Evolutionary conservation across 1,284 basidiomycete genomes (phyloP).

Genomic region (Trichosporon coremiiforme): DNA sequence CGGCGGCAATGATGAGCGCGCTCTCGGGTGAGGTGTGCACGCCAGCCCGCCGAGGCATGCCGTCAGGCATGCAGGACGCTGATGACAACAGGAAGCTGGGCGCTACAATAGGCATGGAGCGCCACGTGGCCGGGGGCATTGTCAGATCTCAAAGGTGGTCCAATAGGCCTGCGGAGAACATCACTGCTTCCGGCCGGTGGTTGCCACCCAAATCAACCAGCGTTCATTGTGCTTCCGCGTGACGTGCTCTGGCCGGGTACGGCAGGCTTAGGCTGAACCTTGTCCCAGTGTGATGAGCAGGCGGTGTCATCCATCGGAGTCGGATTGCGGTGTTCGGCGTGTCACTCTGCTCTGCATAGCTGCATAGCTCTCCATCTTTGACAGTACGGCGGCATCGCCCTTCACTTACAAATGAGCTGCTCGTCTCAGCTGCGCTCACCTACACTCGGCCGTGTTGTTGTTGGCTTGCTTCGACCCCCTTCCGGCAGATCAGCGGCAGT

Average conservation of each 20-base stretch:
- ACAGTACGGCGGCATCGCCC: neutral
- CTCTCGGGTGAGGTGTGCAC: neutral
- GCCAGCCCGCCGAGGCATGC: neutral
- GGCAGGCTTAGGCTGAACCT: too few species aligned
- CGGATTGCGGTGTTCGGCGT: neutral
- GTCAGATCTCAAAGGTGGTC: neutral
- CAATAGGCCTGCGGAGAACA: neutral
- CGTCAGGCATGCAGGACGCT: neutral
- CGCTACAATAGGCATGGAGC: neutral
- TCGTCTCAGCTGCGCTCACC: too few species aligned
- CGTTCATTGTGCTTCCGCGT: too few species aligned
- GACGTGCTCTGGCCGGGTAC: too few species aligned
- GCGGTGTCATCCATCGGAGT: neutral
- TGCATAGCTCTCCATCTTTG: neutral
- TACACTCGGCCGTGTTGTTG: neutral
- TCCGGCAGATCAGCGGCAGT: neutral
- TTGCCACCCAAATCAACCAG: neutral
- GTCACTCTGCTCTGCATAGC: neutral
- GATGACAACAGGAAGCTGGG: neutral
- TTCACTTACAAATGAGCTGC: neutral
- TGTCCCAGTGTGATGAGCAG: too few species aligned
- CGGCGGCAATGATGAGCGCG: constrained; percentile 15
- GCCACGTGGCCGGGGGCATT: neutral
- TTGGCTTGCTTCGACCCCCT: neutral
- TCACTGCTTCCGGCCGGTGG: neutral